Evolutionary conservation across 805 yeast genomes (phyloP).

Genomic region (Candida gorgasii): DNA sequence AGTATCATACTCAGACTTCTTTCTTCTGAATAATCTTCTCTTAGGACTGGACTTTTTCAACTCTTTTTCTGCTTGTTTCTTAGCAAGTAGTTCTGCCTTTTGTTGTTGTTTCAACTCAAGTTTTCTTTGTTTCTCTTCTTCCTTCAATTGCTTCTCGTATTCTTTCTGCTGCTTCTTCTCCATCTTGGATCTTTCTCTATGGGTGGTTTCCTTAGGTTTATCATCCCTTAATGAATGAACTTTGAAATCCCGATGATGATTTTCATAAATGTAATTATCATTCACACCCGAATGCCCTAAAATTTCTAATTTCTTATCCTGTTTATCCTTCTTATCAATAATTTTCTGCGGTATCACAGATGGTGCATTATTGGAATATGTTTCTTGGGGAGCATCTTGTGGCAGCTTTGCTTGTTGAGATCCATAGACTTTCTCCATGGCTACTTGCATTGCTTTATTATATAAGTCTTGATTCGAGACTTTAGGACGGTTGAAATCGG

Average conservation of each 20-base stretch:
- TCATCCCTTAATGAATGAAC: conserved; percentile 32
- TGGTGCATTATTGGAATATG: not conserved
- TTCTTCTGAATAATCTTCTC: conserved; percentile 15
- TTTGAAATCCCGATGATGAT: conserved; percentile 34
- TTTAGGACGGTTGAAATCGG: conserved; percentile 7
- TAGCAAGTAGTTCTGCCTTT: conserved; percentile 14
- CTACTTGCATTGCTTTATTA: conserved; percentile 54
- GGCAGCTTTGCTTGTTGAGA: conserved; percentile 14
- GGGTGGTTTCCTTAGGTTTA: conserved; percentile 14
- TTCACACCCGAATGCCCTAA: conserved; percentile 16
- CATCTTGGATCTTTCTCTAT: conserved; percentile 27
- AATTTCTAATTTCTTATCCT: conserved; percentile 15
- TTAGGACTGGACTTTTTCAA: conserved; percentile 9
- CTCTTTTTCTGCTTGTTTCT: conserved; percentile 16
- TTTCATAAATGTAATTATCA: conserved; percentile 24
- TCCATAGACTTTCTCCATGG: conserved; percentile 58
- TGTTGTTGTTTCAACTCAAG: conserved; percentile 11
- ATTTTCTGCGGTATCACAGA: conserved; percentile 5
- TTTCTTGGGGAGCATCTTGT: not conserved
- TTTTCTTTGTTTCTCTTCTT: conserved; percentile 17
- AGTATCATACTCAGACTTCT: conserved; percentile 7
- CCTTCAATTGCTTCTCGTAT: conserved; percentile 18
- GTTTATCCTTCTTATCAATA: conserved; percentile 14
- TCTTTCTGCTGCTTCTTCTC: conserved; percentile 22
- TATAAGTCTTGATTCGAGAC: conserved; percentile 49